Percentiles rank a stretch among this genome's conserved stretches.
phyloP scores from a whole-genome alignment of 371 early-diverging fungal species.

The Zopfochytrium polystomum region DNA sequence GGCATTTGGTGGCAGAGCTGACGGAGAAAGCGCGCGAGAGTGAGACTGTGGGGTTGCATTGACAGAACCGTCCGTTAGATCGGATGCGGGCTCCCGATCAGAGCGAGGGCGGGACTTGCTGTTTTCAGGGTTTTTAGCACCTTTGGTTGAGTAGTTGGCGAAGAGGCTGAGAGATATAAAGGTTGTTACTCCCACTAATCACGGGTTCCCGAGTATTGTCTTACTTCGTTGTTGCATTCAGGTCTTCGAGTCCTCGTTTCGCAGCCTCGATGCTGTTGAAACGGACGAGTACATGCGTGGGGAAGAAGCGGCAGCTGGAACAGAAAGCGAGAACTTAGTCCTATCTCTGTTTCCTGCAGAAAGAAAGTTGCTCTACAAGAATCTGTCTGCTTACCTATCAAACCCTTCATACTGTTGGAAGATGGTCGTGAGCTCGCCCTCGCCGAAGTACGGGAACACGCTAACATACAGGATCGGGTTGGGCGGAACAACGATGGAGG shows the following conservation, averaged over 20 bases:
- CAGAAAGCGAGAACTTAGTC: not conserved
- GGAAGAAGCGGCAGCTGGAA: slow-evolving; percentile 42
- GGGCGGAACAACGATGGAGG: slow-evolving; percentile 42
- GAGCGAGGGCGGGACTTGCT: not conserved
- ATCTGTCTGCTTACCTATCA: slow-evolving; percentile 30
- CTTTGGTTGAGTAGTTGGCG: slow-evolving; percentile 49
- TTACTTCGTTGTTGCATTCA: slow-evolving; percentile 43
- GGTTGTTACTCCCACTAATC: not conserved
- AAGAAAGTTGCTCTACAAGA: not conserved
- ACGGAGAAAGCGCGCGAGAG: not conserved
- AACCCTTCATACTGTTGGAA: slow-evolving; percentile 45
- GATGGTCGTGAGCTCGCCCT: slow-evolving; percentile 41
- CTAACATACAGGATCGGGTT: slow-evolving; percentile 47
- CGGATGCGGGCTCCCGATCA: not conserved
- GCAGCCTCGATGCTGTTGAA: slow-evolving; percentile 39
- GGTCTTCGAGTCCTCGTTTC: slow-evolving; percentile 39
- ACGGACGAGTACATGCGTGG: slow-evolving; percentile 44
- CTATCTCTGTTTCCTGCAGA: not conserved
- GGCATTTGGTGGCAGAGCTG: slow-evolving; percentile 14
- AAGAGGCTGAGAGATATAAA: slow-evolving; percentile 24
- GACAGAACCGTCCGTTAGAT: not conserved
- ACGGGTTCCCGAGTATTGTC: not conserved
- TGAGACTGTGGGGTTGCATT: not conserved
- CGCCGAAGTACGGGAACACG: slow-evolving; percentile 46
- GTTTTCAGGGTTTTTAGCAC: slow-evolving; percentile 27